Conservation (phyloP, 108 stramenopile species). For the Chaetoceros muelleri region DNA sequence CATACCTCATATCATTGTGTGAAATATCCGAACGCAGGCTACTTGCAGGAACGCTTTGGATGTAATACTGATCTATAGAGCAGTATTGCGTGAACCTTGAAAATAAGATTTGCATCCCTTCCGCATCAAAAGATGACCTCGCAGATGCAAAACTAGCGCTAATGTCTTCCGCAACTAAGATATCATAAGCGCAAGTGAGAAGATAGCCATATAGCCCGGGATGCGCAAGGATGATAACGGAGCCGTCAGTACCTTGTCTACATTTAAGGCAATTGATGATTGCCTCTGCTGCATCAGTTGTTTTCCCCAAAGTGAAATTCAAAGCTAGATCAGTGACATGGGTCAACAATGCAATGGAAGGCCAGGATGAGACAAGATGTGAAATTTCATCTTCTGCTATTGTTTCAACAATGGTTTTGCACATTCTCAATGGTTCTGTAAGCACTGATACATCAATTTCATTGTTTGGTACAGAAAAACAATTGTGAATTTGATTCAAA, state of each 20-base stretch:
- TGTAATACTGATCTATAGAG: conserved; percentile 9
- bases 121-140: conserved; percentile 8
- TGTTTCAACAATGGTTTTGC: background rate
- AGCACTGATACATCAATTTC: background rate
- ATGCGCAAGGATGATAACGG: background rate
- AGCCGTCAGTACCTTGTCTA: background rate
- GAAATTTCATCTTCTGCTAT: background rate
- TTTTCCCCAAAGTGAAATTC: background rate
- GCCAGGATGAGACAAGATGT: background rate
- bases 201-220: background rate
- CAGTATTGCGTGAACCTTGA: conserved; percentile 40
- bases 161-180: conserved; percentile 1
- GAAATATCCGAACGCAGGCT: background rate
- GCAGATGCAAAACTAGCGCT: background rate
- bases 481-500: conserved; percentile 8
- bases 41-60: background rate
- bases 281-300: background rate
- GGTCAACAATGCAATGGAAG: conserved; percentile 12
- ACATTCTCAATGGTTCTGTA: background rate
- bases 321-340: conserved; percentile 13
- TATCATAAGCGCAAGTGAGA: background rate
- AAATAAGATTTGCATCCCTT: conserved; percentile 49
- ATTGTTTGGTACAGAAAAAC: background rate
- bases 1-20: conserved; percentile 22
- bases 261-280: background rate